A percentile compares a stretch with the other conserved stretches of the same genome.
Conservation (phyloP, 306 rosid genomes). For the Rubus parviflorus region DNA sequence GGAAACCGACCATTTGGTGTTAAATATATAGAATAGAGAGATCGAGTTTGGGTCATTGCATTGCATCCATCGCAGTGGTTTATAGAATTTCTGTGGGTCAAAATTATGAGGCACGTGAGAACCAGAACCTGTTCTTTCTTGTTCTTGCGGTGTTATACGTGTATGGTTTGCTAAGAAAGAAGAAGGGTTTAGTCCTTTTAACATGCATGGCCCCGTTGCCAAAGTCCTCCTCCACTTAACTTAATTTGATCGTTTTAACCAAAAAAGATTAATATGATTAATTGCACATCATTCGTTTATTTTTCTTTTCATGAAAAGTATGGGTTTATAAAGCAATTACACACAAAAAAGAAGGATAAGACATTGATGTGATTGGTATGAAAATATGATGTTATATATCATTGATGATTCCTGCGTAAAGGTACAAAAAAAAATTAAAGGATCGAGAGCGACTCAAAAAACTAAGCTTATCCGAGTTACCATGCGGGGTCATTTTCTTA, state of each 20-base stretch:
- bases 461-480: too few species aligned
- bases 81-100: constrained; percentile 22
- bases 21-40: background rate
- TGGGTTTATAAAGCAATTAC: too few species aligned
- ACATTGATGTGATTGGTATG: too few species aligned
- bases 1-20: constrained; percentile 44
- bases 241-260: background rate
- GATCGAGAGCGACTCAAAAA: too few species aligned
- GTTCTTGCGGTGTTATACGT: background rate
- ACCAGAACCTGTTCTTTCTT: background rate
- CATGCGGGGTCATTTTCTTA: too few species aligned
- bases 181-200: background rate
- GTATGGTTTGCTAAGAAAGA: background rate
- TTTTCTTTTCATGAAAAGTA: too few species aligned
- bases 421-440: too few species aligned
- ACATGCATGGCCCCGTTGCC: background rate
- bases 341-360: too few species aligned
- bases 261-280: background rate
- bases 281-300: background rate
- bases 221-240: background rate
- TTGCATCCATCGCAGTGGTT: constrained; percentile 20
- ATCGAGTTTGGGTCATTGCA: background rate
- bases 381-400: too few species aligned
- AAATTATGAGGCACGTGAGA: constrained; percentile 21
- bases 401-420: too few species aligned